Conservation (phyloP, 106 monocot species). For the Acanthochlamys bracteata region DNA sequence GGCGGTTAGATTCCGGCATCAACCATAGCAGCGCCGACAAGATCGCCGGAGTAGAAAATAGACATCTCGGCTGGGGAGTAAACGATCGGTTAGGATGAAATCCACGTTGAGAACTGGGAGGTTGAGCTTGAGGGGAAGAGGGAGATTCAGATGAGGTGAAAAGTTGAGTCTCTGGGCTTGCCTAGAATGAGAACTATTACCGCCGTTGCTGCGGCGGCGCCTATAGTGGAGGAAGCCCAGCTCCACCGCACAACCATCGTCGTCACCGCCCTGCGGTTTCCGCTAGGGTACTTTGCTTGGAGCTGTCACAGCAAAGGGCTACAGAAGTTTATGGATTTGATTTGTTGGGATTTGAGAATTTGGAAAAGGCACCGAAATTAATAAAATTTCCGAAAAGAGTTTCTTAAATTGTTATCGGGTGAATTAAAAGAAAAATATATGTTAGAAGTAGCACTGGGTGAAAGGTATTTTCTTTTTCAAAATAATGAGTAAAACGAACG, state of each 20-base stretch:
- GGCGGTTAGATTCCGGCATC: constrained; percentile 45
- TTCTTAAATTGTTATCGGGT: too few relatives aligned
- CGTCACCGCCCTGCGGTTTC: constrained; percentile 10
- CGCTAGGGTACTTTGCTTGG: too few relatives aligned
- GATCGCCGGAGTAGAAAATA: constrained; percentile 64
- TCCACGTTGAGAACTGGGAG: constrained; percentile 59
- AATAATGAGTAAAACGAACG: too few relatives aligned
- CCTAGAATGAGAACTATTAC: constrained; percentile 24
- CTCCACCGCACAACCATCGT: constrained; percentile 15
- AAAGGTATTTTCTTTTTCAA: too few relatives aligned
- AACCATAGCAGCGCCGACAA: constrained; percentile 52
- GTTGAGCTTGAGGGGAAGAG: constrained; percentile 56
- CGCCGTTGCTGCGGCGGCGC: constrained; percentile 40
- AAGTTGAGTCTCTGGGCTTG: constrained; percentile 50
- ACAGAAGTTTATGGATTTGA: too few relatives aligned
- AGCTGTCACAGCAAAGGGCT: too few relatives aligned
- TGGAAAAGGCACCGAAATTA: too few relatives aligned
- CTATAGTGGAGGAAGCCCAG: constrained; percentile 37
- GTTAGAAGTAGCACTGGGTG: too few relatives aligned
- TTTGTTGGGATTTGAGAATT: too few relatives aligned
- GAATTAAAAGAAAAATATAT: too few relatives aligned
- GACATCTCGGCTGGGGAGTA: constrained; percentile 47
- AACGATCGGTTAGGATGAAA: constrained; percentile 52
- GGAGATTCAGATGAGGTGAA: constrained; percentile 63
- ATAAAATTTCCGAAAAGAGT: too few relatives aligned